Evolutionary conservation across 192 early-diverging fungal species (phyloP), one percentile per base, ranked within the genome.

Genomic region (Coemansia sp.): DNA sequence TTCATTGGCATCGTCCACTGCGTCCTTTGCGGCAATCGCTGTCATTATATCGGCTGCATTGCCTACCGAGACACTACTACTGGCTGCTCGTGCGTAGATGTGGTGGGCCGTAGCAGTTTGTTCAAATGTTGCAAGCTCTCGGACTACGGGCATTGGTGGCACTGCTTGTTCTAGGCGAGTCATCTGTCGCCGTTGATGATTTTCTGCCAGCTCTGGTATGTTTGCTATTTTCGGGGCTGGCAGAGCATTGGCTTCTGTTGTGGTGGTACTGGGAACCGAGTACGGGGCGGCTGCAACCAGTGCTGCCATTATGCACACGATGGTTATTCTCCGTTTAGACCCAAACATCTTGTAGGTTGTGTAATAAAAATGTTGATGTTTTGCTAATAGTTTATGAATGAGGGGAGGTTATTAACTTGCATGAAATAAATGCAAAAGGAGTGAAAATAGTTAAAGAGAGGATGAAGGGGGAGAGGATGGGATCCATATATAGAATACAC

Each of bases 21-120:
- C 15, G 30, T 47, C 31, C 25, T 59, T 59, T 25, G 58, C 58
- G 23, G 58, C 58, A 6, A 59, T 59, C 4, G 29, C 42, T 11
- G 7, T 15, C 58, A 59, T 59, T 6, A 59, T 59, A 15, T 3
- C 23, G 23, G 17, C 42, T 9, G 45, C 4, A n/a, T 59, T 47
- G 30, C 58, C 58, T 25, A 23, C 17, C 0, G 23, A 17, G 3
- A 22, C 6, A 11, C 37, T 33, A 13, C 37, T 23, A 6, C 15
- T 17, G 27, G 58, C 42, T 25, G 34, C 34, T 17, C 31, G 45
- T 25, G 14, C 27, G 4, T 29, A 9, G 10, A 31, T 29, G 30
- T 59, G n/a, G n/a, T n/a, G 13, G 30, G 22, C 42, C 13, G 22
- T 25, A n/a, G 41, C 52, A 13, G n/a, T 25, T 14, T 33, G 52